phyloP scores from a whole-genome alignment of 2,329 filamentous ascomycete genomes.

The Helminthosporium solani region DNA sequence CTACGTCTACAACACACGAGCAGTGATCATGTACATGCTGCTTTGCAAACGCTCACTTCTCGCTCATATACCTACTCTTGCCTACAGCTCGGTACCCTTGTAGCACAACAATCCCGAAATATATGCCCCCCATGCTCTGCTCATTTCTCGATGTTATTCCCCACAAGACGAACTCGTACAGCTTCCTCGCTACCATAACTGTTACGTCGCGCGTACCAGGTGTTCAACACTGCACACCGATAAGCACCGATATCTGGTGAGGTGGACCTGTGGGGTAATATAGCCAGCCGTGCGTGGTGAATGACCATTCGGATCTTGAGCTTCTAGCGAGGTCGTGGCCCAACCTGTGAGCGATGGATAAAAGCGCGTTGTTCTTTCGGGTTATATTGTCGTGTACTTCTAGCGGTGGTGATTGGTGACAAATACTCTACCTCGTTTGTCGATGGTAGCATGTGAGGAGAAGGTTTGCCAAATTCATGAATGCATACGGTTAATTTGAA shows the following conservation, averaged over 20 bases:
- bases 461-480: too few species aligned
- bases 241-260: too few species aligned
- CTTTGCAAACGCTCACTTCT: not conserved
- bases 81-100: conserved; percentile 2
- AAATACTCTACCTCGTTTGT: too few species aligned
- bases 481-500: too few species aligned
- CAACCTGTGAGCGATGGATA: conserved; percentile 20
- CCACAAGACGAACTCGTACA: conserved; percentile 11
- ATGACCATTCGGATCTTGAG: not conserved
- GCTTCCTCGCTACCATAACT: conserved; percentile 13
- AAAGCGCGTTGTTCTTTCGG: conserved; percentile 8
- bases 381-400: too few species aligned
- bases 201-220: not conserved
- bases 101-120: too few species aligned
- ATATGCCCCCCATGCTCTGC: not conserved
- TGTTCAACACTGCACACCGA: not conserved
- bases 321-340: conserved; percentile 14
- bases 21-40: too few species aligned
- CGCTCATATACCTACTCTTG: conserved; percentile 3
- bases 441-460: too few species aligned
- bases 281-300: too few species aligned
- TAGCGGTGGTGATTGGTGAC: too few species aligned
- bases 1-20: too few species aligned
- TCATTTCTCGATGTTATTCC: conserved; percentile 16
- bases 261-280: too few species aligned